These are phyloP conservation scores for Eucalyptus pauciflora DNA, from an alignment of 345 rosid genomes.

Conservation along the genomic window DNA sequence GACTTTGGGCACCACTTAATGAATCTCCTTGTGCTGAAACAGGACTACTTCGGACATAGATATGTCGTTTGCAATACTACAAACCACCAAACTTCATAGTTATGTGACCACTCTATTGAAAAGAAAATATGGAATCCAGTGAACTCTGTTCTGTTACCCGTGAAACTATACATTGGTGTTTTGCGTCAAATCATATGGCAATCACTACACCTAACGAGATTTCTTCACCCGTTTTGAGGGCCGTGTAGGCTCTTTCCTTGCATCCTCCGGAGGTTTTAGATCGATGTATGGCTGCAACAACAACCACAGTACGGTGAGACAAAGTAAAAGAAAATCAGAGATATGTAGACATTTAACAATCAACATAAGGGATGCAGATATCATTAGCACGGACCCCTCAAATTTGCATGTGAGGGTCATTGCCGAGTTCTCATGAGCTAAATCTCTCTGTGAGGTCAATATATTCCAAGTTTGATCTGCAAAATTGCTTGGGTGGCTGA, in stretches of 20 bases:
- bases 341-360: not conserved
- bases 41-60: not conserved
- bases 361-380: not conserved
- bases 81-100: not conserved
- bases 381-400: not conserved
- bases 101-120: not conserved
- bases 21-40: not conserved
- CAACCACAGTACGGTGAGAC: not conserved
- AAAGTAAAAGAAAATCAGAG: not conserved
- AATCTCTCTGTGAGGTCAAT: not conserved
- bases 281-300: constrained; percentile 67
- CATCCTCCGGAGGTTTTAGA: constrained; percentile 38
- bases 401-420: not conserved
- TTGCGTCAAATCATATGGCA: not conserved
- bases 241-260: constrained; percentile 44
- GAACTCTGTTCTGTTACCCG: not conserved
- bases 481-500: not conserved
- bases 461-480: not conserved
- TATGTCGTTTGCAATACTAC: not conserved
- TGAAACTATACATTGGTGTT: not conserved
- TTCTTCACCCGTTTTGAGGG: constrained; percentile 65
- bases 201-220: constrained; percentile 21
- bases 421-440: not conserved
- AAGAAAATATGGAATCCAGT: not conserved
- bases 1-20: not conserved